Evolutionary conservation across 2,329 filamentous ascomycete species (phyloP), one percentile per base, ranked within the genome.

Genomic region (Alternaria triticimaculans): DNA sequence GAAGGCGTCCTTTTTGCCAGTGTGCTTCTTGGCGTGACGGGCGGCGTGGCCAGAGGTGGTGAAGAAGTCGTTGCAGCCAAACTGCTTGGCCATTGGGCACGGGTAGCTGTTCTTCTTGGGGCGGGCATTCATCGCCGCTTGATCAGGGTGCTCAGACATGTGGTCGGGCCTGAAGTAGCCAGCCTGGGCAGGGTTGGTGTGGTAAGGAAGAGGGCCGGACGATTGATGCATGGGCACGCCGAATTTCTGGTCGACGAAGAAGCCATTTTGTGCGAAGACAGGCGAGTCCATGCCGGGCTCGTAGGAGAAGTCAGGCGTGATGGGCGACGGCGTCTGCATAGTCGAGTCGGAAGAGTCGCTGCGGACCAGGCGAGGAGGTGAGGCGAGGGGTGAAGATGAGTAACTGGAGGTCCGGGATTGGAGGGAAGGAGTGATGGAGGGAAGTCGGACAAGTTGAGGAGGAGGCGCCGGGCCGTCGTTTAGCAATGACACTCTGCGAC

Each of bases 21-120:
- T 93, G 82, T 95, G 92, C 74, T 93, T 94, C 80, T 94, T 94
- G 63, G 91, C 92, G 78, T 95, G 92, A 44, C 92, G 89, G 46
- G 92, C 93, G n/a, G 92, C 91, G 73, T 95, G 92, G 46, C 92
- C 92, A 0, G 92, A 94, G 3, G 92, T 95, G 62, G 92, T 94
- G 77, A 95, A 95, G 11, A 89, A 92, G 82, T 93, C 92, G 72
- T 87, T 87, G 82, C 92, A 95, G 44, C 88, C 87, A 71, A 89
- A 90, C 55, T 86, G 87, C 66, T 93, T 90, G 33, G 89, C 87
- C 75, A 90, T 90, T 23, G 90, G 89, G 78, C 91, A 94, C 2
- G 90, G 90, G 72, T 92, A 93, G 62, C 90, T 87, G 78, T 89
- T 87, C 90, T 93, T 79, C 84, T 84, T 85, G 23, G 81, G 75